Evolutionary conservation across 768 basidiomycete genomes (phyloP), one percentile per base, ranked within the genome.

Genomic region (Pulveroboletus sp.): DNA sequence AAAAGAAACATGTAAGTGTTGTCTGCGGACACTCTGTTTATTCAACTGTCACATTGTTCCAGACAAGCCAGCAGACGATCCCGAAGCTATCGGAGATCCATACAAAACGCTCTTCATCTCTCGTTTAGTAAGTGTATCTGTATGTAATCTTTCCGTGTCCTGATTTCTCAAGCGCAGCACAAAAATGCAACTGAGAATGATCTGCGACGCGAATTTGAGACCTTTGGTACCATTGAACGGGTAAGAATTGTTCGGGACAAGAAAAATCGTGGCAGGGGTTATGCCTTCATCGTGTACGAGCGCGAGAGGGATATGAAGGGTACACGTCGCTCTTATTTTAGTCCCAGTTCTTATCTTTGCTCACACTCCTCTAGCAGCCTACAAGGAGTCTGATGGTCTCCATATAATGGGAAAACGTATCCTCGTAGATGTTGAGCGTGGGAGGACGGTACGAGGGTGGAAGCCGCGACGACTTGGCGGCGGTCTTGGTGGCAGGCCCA

Each of bases 221-320:
- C 84, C 23, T 98, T 90, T 66, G 97, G 97, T 19, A 86, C 87
- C 9, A 92, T 99, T 57, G 97, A 98, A 72, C 82, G 90, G 50
- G 87, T 98, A 56, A 80, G 93, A 52, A 90, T 99, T 45, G 94
- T 97, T 11, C 82, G 87, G 29, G 91, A 97, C 76, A 84, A 88
- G 68, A 94, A 94, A 63, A 81, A 78, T 42, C 88, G 91, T 49
- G 82, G 88, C 62, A 76, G 88, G 54, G 93, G 94, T 13, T 98
- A 97, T 67, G 95, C 95, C 19, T 99, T 99, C 70, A 79, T 99
- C 54, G 94, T 99, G 16, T 99, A 92, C 57, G 97, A 99, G 66
- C 83, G 97, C 25, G 97, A 98, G 72, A 83, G 94, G 50, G 97
- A 99, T 67, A 99, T 99, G 97, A 98, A 98, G 81, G 94, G 94